Evolutionary conservation across 2,329 filamentous ascomycete species (phyloP), one percentile per base, ranked within the genome.

Genomic region (Tympanopsis confertula): DNA sequence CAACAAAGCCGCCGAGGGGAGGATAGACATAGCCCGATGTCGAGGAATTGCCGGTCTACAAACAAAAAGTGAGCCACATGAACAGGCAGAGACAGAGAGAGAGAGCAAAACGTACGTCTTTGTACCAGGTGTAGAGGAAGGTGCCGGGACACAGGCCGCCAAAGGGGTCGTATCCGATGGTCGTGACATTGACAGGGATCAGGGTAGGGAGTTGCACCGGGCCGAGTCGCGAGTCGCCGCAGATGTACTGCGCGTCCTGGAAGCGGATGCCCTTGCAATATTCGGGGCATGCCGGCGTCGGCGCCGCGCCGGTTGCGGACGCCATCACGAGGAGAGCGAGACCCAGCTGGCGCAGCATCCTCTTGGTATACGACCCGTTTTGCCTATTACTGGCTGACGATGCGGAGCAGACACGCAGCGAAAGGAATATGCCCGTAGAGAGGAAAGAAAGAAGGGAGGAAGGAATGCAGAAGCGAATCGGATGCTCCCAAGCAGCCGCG

Each of bases 1-100:
- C 39, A 15, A 57, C 47, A 39, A 66, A 71, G 4, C 68, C 66
- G 30, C 61, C 51, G 4, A 54, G 41, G 0, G 52, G 50, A 1
- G 66, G 68, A 41, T 66, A 69, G 10, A 46, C 45, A 33, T 53
- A 59, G 5, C n/a, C n/a, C 15, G 30, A 13, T 18, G 7, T 18
- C 10, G 10, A 10, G 24, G 24, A n/a, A 28, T 10, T n/a, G 22
- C 22, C 22, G 22, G 7, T n/a, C n/a, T 26, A 26, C 7, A 26
- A 26, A n/a, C 7, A 26, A n/a, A 26, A 26, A n/a, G n/a, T n/a
- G 22, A 26, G n/a, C 22, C 7, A 26, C 7, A 26, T n/a, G 22
- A 26, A 26, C 22, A 26, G n/a, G 22, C 7, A 26, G 22, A 26
- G n/a, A 10, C 7, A 26, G 22, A 26, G n/a, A n/a, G 22, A 26